These are phyloP conservation scores for Didymella arachidicola DNA, from an alignment of 2,329 filamentous ascomycete genomes.

Conservation along the genomic window DNA sequence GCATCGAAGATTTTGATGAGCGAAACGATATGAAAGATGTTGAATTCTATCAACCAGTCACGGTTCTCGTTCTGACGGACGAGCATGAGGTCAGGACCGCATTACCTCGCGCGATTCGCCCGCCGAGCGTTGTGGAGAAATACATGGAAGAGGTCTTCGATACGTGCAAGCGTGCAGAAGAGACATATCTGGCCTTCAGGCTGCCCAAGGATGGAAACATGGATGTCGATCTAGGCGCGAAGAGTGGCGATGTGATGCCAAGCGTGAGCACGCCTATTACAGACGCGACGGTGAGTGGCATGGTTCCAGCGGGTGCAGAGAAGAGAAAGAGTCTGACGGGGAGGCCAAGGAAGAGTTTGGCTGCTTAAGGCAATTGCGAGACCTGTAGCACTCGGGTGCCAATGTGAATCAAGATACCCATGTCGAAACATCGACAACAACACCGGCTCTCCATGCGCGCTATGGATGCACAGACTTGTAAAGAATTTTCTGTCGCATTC, in stretches of 20 bases:
- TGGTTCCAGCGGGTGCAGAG: slow-evolving; percentile 4
- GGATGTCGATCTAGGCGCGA: slow-evolving; percentile 1
- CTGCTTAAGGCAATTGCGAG: not conserved
- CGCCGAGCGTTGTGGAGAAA: slow-evolving; percentile 47
- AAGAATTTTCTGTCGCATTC: not conserved
- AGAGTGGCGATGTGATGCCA: slow-evolving; percentile 26
- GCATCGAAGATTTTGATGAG: slow-evolving; percentile 50
- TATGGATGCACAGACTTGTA: not conserved
- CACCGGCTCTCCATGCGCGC: not conserved
- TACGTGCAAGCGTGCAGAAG: slow-evolving; percentile 62
- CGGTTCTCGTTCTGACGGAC: slow-evolving; percentile 63
- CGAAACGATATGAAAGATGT: slow-evolving; percentile 56
- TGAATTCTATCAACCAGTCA: slow-evolving; percentile 75
- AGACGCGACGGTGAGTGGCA: slow-evolving; percentile 24
- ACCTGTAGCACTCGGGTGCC: not conserved
- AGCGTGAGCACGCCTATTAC: slow-evolving; percentile 18
- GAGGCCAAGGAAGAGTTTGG: slow-evolving; percentile 8
- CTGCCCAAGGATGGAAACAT: slow-evolving; percentile 55
- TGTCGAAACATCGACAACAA: not conserved
- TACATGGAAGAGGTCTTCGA: slow-evolving; percentile 60
- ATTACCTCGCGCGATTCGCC: slow-evolving; percentile 63
- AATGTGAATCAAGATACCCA: not conserved
- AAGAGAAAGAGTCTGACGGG: slow-evolving; percentile 13
- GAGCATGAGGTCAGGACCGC: slow-evolving; percentile 63
- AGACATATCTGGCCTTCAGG: slow-evolving; percentile 63